Conservation (phyloP, 1,139 yeast genomes). For the Nadsonia commutata region DNA sequence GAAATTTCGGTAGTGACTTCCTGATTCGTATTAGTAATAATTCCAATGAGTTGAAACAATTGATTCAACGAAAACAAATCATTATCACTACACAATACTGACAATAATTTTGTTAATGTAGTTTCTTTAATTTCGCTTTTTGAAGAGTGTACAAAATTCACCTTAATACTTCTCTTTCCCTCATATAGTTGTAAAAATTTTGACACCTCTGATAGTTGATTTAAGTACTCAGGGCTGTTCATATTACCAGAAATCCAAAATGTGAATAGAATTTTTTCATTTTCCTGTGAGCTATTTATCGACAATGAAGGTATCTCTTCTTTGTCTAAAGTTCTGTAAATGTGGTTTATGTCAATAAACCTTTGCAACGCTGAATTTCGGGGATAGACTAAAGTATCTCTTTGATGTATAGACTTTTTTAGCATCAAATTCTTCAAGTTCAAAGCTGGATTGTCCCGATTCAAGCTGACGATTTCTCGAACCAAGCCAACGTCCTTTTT, state of each 20-base stretch:
- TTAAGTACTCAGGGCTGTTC: constrained; percentile 21
- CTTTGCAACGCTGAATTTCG: constrained; percentile 12
- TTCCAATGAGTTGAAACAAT: constrained; percentile 5
- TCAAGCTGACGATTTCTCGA: too few species aligned
- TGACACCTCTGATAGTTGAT: constrained; percentile 32
- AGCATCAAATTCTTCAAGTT: constrained; percentile 1
- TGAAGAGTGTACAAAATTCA: constrained; percentile 22
- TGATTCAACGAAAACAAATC: constrained; percentile 11
- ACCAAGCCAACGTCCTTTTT: constrained; percentile 19
- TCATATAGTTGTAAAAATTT: constrained; percentile 13
- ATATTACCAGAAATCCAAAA: constrained; percentile 49
- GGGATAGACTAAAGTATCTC: constrained; percentile 26
- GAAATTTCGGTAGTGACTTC: neutral
- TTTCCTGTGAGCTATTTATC: constrained; percentile 4
- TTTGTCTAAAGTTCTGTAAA: constrained; percentile 8
- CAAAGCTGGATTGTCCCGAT: too few species aligned
- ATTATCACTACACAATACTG: neutral
- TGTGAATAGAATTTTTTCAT: constrained; percentile 16
- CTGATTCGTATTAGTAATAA: neutral
- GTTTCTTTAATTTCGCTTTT: neutral
- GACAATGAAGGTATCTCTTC: constrained; percentile 5
- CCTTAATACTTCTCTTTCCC: constrained; percentile 20
- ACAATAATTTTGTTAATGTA: neutral
- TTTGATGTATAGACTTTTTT: constrained; percentile 11
- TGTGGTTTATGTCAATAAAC: constrained; percentile 12